Evolutionary conservation across 495 filamentous ascomycete species (phyloP), one percentile per base, ranked within the genome.

Genomic region (Tuber microsphaerosporum): DNA sequence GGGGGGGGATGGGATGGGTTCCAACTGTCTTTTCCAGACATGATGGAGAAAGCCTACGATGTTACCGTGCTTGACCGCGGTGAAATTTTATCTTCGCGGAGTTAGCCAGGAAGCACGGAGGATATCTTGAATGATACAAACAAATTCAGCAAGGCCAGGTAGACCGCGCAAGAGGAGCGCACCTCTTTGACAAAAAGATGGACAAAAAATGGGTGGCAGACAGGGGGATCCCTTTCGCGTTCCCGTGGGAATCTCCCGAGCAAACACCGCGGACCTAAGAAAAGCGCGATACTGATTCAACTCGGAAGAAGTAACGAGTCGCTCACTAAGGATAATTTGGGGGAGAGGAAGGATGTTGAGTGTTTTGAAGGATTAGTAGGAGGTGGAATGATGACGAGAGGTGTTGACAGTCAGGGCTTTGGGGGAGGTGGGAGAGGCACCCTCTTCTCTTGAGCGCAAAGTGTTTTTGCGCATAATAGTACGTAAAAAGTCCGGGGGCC

Each of bases 11-110:
- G 78, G 48, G 81, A 72, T n/a, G 75, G 80, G 71, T 79, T 80
- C 81, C 81, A 83, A 75, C 77, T 78, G 76, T 83, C 81, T 79
- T 83, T 83, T 72, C 74, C 74, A 69, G 81, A 79, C 81, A 82
- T 82, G 75, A 77, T 44, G 71, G 69, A 70, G 45, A 68, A 75
- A 68, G 65, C 37, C 26, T 51, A 70, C 56, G 70, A 71, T 75
- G 44, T 70, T 79, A 79, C 75, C 71, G 70, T 73, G 73, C 34
- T 46, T 48, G 41, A 65, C 56, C 26, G 56, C n/a, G 56, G 12
- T 31, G n/a, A 65, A 31, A 65, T n/a, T 65, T 65, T 65, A 12
- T 65, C 56, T 65, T 65, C 14, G 26, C 56, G 56, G 56, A 65
- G 56, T 65, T 65, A 65, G 56, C 12, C 10, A 17, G 56, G 12